Percentiles rank a stretch among this genome's conserved stretches.
Conservation (phyloP, 2,329 filamentous ascomycete genomes). For the Colletotrichum sp. region DNA sequence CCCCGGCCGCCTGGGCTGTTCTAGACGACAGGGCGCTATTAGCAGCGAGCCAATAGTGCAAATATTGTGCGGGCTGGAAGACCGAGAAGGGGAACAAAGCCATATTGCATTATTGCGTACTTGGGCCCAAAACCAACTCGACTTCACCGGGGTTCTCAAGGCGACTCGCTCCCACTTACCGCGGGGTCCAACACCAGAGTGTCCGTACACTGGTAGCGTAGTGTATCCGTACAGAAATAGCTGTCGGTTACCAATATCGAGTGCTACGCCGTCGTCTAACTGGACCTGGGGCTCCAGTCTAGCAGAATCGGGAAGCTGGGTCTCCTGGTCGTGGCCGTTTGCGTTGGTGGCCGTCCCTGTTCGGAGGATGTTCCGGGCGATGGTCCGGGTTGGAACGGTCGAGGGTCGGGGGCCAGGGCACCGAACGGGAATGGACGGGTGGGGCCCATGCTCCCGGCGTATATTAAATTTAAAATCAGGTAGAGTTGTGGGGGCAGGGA, state of each 20-base stretch:
- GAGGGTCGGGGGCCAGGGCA: not conserved
- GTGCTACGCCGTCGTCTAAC: not conserved
- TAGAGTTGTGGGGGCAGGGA: not conserved
- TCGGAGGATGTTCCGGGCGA: not conserved
- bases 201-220: not conserved
- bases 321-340: not conserved
- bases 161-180: not conserved
- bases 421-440: not conserved
- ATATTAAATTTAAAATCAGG: slow-evolving; percentile 14
- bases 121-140: not conserved
- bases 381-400: not conserved
- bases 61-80: not conserved
- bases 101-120: not conserved
- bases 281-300: not conserved
- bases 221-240: not conserved
- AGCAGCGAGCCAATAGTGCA: not conserved
- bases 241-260: not conserved
- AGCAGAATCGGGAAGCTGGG: not conserved
- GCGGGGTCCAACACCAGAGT: not conserved
- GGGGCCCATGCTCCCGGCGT: not conserved
- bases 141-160: not conserved
- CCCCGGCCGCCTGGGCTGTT: not conserved
- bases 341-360: slow-evolving; percentile 3
- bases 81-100: not conserved
- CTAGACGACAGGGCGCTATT: not conserved